phyloP scores from a whole-genome alignment of 805 yeast species.

The Schwanniomyces polymorphus region DNA sequence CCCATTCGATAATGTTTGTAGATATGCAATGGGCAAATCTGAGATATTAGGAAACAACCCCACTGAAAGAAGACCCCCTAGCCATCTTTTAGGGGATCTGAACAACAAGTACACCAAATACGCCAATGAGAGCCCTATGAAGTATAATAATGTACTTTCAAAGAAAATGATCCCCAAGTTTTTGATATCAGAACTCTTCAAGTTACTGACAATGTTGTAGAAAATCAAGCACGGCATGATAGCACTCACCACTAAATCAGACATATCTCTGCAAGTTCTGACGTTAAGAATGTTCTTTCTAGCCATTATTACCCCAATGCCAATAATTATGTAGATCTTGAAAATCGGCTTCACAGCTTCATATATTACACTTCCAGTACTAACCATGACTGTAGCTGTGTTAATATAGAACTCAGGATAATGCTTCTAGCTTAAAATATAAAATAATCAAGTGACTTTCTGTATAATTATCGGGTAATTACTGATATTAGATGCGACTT shows the following conservation, averaged over 20 bases:
- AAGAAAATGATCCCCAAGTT: constrained; percentile 63
- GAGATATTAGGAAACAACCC: constrained; percentile 78
- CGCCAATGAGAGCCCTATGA: constrained; percentile 51
- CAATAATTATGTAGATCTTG: constrained; percentile 73
- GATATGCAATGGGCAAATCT: constrained; percentile 83
- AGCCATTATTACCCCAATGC: constrained; percentile 65
- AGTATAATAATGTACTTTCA: constrained; percentile 50
- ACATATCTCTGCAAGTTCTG: constrained; percentile 66
- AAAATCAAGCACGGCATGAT: constrained; percentile 77
- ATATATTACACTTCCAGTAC: constrained; percentile 63
- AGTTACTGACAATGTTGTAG: constrained; percentile 65
- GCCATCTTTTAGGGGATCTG: constrained; percentile 70
- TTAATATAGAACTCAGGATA: not conserved
- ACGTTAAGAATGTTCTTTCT: constrained; percentile 62
- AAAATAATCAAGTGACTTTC: too few species aligned
- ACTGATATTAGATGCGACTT: too few species aligned
- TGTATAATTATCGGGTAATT: too few species aligned
- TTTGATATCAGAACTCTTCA: constrained; percentile 67
- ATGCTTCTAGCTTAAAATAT: not conserved
- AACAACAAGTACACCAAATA: constrained; percentile 43
- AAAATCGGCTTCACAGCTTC: constrained; percentile 83
- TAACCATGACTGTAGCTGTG: not conserved
- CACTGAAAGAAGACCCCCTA: constrained; percentile 71
- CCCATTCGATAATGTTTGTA: constrained; percentile 69
- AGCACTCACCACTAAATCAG: constrained; percentile 66